These are phyloP conservation scores for Rheum nobile DNA, from an alignment of 148 eudicot species.

Conservation along the genomic window DNA sequence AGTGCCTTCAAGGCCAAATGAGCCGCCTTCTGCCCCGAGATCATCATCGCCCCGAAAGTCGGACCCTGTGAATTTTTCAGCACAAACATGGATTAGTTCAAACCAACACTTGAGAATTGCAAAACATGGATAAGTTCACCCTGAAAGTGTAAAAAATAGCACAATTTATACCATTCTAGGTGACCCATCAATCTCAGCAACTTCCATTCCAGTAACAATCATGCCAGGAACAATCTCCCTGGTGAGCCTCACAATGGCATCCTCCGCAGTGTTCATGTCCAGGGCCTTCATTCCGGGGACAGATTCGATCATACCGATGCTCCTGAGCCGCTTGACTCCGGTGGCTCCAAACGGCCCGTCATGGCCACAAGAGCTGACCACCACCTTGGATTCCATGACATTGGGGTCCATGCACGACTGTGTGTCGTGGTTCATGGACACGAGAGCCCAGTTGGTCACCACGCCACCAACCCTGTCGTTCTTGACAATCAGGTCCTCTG, in stretches of 20 bases:
- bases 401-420: constrained; percentile 98
- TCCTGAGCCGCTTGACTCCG: constrained; percentile 78
- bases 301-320: constrained; percentile 69
- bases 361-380: constrained; percentile 91
- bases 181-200: constrained; percentile 93
- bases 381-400: constrained; percentile 89
- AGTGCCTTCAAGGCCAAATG: constrained; percentile 79
- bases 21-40: constrained; percentile 95
- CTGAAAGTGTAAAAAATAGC: too few species aligned
- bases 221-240: constrained; percentile 93
- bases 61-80: too few species aligned
- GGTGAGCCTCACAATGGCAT: constrained; percentile 74
- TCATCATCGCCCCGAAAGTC: constrained; percentile 97
- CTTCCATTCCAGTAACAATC: constrained; percentile 98
- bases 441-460: constrained; percentile 94
- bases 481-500: constrained; percentile 83
- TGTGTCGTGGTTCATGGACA: constrained; percentile 90
- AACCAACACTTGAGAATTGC: too few species aligned
- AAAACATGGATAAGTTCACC: too few species aligned
- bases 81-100: too few species aligned
- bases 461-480: constrained; percentile 67
- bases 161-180: constrained; percentile 99
- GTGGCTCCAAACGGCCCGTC: constrained; percentile 98
- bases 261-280: constrained; percentile 92
- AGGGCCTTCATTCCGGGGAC: constrained; percentile 95